These are phyloP conservation scores for Starmerella ratchasimensis DNA, from an alignment of 805 yeast genomes.

Conservation along the genomic window DNA sequence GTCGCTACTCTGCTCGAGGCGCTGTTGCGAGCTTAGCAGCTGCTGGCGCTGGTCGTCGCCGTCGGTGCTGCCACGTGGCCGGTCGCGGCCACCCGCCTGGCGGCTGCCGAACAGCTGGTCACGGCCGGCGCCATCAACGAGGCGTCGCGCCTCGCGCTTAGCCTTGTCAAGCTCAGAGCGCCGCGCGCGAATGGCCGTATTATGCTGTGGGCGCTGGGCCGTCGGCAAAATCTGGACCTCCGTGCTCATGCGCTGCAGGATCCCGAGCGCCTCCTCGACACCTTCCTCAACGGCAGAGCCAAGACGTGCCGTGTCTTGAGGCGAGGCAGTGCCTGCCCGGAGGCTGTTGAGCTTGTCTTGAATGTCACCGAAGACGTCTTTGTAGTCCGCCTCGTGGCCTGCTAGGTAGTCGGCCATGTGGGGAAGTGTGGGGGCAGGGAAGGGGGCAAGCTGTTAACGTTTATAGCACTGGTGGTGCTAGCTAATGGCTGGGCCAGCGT, in stretches of 20 bases:
- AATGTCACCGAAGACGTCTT: conserved; percentile 56
- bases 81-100: conserved; percentile 22
- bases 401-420: conserved; percentile 36
- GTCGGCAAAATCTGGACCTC: conserved; percentile 82
- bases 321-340: conserved; percentile 28
- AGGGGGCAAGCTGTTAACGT: no score
- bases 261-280: conserved; percentile 68
- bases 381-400: conserved; percentile 58
- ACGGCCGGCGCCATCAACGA: conserved; percentile 60
- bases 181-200: conserved; percentile 64
- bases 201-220: conserved; percentile 50
- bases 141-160: conserved; percentile 37
- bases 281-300: conserved; percentile 10
- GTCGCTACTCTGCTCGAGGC: conserved; percentile 70
- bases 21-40: conserved; percentile 59
- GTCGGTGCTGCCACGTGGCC: conserved; percentile 49
- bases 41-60: conserved; percentile 66
- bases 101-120: conserved; percentile 54
- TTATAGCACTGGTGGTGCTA: no score
- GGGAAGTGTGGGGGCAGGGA: not conserved
- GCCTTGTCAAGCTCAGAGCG: conserved; percentile 43
- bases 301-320: conserved; percentile 23
- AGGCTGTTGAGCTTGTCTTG: conserved; percentile 48
- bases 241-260: conserved; percentile 73
- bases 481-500: no score